Base-by-base conservation (phyloP, 371 early-diverging fungal species). In the Syncephalastrum monosporum region DNA sequence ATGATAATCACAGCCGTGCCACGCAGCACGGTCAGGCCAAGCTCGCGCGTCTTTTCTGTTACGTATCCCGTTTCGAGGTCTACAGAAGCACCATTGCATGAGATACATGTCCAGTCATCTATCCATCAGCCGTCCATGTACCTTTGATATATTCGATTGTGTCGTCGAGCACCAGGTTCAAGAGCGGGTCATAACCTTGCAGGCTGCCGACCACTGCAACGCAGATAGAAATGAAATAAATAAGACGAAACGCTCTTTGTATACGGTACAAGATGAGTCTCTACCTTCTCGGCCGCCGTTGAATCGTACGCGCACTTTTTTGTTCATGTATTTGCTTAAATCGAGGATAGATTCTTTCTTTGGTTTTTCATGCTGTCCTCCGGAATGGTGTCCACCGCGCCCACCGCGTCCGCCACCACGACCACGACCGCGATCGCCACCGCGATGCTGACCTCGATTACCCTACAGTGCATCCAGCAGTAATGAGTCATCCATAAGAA, bases 271-370 rank as follows among this genome's bases (percentile, higher is more conserved):
- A 41, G 23, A 33, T 5, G 55, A 17, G 24, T 16, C 42, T 3
- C 47, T 60, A 95, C 97, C 95, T 88, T 95, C 95, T 47, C 97
- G 85, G n/a, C 95, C 96, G 25, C 94, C 96, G 51, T 83, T 88
- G 74, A 93, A 96, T 82, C 95, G 91, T 51, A 95, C 95, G 29
- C 88, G 85, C 47, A 97, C 86, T 63, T 87, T 77, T 74, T 95
- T 94, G 63, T 97, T 91, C 83, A 89, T 85, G 81, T 94, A 94
- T 75, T 94, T 94, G 33, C 87, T 79, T 42, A 95, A 84, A 71
- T 97, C 96, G 52, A 97, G 77, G 60, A 97, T 94, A 4, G 89
- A 82, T 70, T 97, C 94, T 64, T 90, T 89, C 79, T 89, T 91
- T 61, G 84, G 84, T 53, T 85, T 82, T 42, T 82, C 82, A 53